phyloP scores from a whole-genome alignment of 192 early-diverging fungal species.

The Jimgerdemannia lactiflua region DNA sequence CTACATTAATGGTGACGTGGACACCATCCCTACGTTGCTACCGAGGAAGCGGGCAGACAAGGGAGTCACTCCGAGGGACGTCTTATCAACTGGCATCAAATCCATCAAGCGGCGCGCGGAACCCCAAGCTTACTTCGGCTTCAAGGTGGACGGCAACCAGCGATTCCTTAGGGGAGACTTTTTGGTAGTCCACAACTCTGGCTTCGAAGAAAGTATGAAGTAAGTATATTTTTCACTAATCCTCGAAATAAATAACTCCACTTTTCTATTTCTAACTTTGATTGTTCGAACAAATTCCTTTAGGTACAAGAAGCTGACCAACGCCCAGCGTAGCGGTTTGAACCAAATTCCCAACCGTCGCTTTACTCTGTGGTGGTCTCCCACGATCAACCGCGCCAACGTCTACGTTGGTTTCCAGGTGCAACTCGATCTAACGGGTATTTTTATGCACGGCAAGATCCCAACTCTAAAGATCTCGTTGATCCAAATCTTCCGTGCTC shows the following conservation, averaged over 20 bases:
- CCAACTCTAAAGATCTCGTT: constrained; percentile 98
- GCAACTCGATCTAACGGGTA: constrained; percentile 98
- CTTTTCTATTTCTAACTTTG: constrained; percentile 11
- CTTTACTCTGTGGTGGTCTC: constrained; percentile 99
- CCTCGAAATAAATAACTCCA: not conserved
- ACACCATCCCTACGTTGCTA: too few relatives aligned
- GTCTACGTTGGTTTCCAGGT: constrained; percentile 99
- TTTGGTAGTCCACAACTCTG: constrained; percentile 18
- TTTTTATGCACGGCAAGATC: constrained; percentile 99
- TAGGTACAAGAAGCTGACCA: constrained; percentile 93
- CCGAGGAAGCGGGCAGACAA: too few relatives aligned
- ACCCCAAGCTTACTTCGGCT: too few relatives aligned
- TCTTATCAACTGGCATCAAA: too few relatives aligned
- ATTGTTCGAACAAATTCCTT: constrained; percentile 21
- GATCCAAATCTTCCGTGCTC: constrained; percentile 98
- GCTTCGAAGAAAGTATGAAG: constrained; percentile 85
- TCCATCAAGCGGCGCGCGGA: too few relatives aligned
- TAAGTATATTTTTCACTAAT: constrained; percentile 1
- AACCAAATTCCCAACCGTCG: constrained; percentile 99
- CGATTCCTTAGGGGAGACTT: too few relatives aligned
- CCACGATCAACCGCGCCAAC: constrained; percentile 97
- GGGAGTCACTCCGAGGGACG: too few relatives aligned
- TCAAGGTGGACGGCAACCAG: too few relatives aligned
- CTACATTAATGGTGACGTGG: too few relatives aligned
- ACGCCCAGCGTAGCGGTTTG: constrained; percentile 95